Evolutionary conservation across 139 green algal genomes (phyloP).

Genomic region (Penium margaritaceum): DNA sequence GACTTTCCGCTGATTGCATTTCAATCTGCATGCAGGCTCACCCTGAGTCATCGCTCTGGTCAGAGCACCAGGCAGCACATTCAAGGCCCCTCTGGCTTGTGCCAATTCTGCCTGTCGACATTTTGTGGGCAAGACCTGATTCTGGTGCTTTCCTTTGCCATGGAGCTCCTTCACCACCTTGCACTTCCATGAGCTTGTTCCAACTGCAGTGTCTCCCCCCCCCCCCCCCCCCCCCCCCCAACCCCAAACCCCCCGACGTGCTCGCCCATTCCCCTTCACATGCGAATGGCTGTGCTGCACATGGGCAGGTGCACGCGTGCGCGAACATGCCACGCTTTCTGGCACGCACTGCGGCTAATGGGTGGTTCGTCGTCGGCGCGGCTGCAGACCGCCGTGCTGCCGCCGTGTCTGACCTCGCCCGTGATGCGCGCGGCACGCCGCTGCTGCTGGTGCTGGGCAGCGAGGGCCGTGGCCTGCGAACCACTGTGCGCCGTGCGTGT

Average conservation of each 20-base stretch:
- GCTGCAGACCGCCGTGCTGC: slow-evolving; percentile 51
- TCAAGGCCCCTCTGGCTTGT: no score
- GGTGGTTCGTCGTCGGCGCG: slow-evolving; percentile 65
- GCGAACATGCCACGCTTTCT: slow-evolving; percentile 69
- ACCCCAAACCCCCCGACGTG: background rate
- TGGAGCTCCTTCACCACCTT: no score
- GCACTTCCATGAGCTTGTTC: no score
- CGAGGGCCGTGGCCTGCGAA: slow-evolving; percentile 51
- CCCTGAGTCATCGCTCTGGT: no score
- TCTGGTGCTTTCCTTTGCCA: no score
- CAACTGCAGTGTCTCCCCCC: background rate
- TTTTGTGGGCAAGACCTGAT: no score
- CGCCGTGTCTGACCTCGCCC: slow-evolving; percentile 35
- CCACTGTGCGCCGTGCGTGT: slow-evolving; percentile 63
- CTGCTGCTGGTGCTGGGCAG: slow-evolving; percentile 84
- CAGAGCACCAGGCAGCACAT: no score
- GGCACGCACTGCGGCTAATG: slow-evolving; percentile 33
- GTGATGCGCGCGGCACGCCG: slow-evolving; percentile 52
- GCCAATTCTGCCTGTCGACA: no score
- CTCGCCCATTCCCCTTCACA: no score
- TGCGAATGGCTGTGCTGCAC: no score
- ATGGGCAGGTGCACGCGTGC: slow-evolving; percentile 59
- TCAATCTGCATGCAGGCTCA: no score
- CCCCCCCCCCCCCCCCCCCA: background rate
- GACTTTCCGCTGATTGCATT: no score